Evolutionary conservation across 2,329 filamentous ascomycete species (phyloP), one percentile per base, ranked within the genome.

Genomic region (Calcarisporium arbuscula): DNA sequence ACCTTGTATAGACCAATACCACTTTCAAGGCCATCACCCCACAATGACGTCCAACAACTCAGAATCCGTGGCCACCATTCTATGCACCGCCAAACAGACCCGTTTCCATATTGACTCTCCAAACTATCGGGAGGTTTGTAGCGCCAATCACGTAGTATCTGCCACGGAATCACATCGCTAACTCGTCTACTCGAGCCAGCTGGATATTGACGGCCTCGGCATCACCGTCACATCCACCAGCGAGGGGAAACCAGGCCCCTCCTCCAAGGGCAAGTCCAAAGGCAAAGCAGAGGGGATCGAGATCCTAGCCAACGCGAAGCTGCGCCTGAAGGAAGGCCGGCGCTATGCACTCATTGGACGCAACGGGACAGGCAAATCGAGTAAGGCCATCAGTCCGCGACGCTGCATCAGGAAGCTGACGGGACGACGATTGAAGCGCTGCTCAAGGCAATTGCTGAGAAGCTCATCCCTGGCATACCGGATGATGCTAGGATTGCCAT

Each of bases 281-380:
- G 65, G 48, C 22, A 67, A 53, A 28, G 43, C 50, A 9, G 62
- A 68, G 5, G 70, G 70, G 8, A 58, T 69, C n/a, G 85, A 92
- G 53, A 73, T 94, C 6, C 65, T 94, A 4, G 67, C 66, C 8
- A 76, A 82, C 53, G 82, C 82, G 2, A 79, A 78, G 37, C 60
- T 94, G 22, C 74, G 79, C 17, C 61, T 94, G 4, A 85, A 90
- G 44, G 74, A 79, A 32, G 81, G 83, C 0, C 68, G 78, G 29
- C 72, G 83, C 41, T 94, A 94, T 65, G 85, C 85, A 0, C 65
- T 94, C 2, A 67, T 90, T 15, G 87, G 86, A 0, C 72, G 84
- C 6, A 94, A 94, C 58, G 86, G 86, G 1, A 82, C 80, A 3
- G 87, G 86, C 6, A 94, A 94, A 53, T 89, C 84, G 5, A 90